These are phyloP conservation scores for Nyssa sinensis DNA, from an alignment of 148 eudicot species.

Conservation along the genomic window DNA sequence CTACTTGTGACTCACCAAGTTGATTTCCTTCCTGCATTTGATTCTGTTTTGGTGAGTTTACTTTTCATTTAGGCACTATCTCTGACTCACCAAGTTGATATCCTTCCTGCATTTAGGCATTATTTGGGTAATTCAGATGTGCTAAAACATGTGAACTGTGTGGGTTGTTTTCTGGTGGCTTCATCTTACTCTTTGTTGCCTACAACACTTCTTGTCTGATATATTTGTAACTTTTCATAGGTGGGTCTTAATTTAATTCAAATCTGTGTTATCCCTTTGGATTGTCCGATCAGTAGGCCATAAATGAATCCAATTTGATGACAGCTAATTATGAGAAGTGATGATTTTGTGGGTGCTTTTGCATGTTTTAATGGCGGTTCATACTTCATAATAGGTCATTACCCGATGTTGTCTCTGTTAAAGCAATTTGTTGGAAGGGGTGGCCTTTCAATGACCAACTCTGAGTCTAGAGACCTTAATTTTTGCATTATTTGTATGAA, in stretches of 20 bases:
- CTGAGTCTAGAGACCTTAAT: too few species aligned
- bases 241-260: neutral
- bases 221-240: neutral
- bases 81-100: too few species aligned
- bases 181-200: neutral
- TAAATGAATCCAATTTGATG: neutral
- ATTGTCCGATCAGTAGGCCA: neutral
- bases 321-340: too few species aligned
- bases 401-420: too few species aligned
- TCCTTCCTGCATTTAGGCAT: too few species aligned
- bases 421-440: too few species aligned
- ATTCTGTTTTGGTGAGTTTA: slow-evolving; percentile 19
- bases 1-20: slow-evolving; percentile 29
- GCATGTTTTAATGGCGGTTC: too few species aligned
- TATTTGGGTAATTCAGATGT: too few species aligned
- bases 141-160: neutral
- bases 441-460: too few species aligned
- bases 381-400: too few species aligned
- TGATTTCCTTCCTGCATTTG: slow-evolving; percentile 25
- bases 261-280: neutral
- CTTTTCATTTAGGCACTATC: neutral
- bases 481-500: too few species aligned
- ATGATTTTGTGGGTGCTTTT: too few species aligned
- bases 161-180: neutral
- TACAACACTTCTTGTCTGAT: neutral